A percentile compares a stretch with the other conserved stretches of the same genome.
phyloP scores from a whole-genome alignment of 1,284 basidiomycete genomes.

The Agaricales sp. region DNA sequence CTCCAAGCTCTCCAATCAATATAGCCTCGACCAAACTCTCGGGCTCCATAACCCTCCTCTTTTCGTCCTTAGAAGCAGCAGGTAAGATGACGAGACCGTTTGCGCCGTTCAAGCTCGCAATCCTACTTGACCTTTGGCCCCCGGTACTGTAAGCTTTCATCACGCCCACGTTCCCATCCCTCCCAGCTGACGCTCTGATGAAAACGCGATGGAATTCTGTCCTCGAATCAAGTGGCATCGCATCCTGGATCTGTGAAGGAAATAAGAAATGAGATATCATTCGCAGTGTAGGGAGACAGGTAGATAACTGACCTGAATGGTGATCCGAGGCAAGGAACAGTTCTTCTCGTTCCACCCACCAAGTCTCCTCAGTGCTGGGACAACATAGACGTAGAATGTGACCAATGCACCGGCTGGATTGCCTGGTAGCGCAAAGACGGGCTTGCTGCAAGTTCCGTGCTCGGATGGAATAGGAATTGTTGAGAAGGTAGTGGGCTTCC shows the following conservation, averaged over 20 bases:
- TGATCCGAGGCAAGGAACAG: slow-evolving; percentile 54
- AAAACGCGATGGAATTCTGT: slow-evolving; percentile 77
- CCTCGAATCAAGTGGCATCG: slow-evolving; percentile 62
- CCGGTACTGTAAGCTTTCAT: slow-evolving; percentile 72
- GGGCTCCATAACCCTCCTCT: slow-evolving; percentile 29
- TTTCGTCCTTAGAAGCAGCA: slow-evolving; percentile 20
- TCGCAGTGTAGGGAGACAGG: not conserved
- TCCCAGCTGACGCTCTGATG: slow-evolving; percentile 34
- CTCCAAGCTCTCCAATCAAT: slow-evolving; percentile 56
- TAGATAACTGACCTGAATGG: slow-evolving; percentile 44
- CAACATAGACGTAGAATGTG: slow-evolving; percentile 77
- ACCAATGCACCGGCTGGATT: slow-evolving; percentile 88
- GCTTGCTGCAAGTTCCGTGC: slow-evolving; percentile 27
- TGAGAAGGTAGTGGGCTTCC: slow-evolving; percentile 84
- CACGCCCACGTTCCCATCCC: slow-evolving; percentile 24
- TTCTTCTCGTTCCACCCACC: slow-evolving; percentile 51
- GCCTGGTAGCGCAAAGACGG: slow-evolving; percentile 78
- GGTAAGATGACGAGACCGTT: slow-evolving; percentile 73
- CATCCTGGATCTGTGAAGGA: slow-evolving; percentile 35
- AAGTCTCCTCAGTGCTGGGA: slow-evolving; percentile 68
- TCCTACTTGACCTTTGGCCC: slow-evolving; percentile 74
- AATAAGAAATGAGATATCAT: slow-evolving; percentile 1
- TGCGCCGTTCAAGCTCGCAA: slow-evolving; percentile 67
- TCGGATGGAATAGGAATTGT: slow-evolving; percentile 38
- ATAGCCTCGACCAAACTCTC: slow-evolving; percentile 51